Base-by-base conservation (phyloP, 2,329 filamentous ascomycete species). In the Botrytis byssoidea region DNA sequence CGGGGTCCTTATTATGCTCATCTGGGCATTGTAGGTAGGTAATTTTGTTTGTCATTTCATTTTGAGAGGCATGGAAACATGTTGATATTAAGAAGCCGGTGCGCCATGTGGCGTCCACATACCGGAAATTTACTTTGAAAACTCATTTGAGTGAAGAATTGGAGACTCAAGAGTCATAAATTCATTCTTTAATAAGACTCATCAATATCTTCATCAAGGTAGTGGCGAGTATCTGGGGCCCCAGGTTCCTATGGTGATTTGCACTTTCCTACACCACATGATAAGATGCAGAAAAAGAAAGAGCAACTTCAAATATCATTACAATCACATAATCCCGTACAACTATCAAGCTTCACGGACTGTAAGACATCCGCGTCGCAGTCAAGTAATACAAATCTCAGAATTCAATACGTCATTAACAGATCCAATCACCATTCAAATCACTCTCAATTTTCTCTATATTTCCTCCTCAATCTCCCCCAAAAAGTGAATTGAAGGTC, bases 371-470 rank as follows among this genome's bases (percentile, higher is more conserved):
- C 51, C 48, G 32, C 35, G 22, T 69, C n/a, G 35, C 10, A 42
- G 20, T 44, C 35, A 57, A 69, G 66, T 69, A 59, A 57, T 20
- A 57, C 66, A 25, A 42, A 69, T 42, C 8, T 68, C 66, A 69
- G 48, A 32, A 42, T 32, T 69, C 66, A 32, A 57, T 69, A 69
- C 66, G 66, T 69, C 66, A 69, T 69, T 57, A 57, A n/a, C 35
- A 69, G 35, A 57, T 57, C 7, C 48, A 44, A 57, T 69, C 51
- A 42, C 48, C 37, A 57, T 57, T 44, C 66, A 57, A 69, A 69
- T 69, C 44, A 40, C 66, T 12, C 37, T 69, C 48, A 32, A 55
- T 29, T 22, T 68, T 29, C n/a, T 25, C 46, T 55, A 29, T 55
- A 55, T 57, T 42, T 63, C 37, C 35, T 9, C 29, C n/a, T 32